Conservation (phyloP, 148 eudicot genomes). For the Rhododendron griersonianum region DNA sequence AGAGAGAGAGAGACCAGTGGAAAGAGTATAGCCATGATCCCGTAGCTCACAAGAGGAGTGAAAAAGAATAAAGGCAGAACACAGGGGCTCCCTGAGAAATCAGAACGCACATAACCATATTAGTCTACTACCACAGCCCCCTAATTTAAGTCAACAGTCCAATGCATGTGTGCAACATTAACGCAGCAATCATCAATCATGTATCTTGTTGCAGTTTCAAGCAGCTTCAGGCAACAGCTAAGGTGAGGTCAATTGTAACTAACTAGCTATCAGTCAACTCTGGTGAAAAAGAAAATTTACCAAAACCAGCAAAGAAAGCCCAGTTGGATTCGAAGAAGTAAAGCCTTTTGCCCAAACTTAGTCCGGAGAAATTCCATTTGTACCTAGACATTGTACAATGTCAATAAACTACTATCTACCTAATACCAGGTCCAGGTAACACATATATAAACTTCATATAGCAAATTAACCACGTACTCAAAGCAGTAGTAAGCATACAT, state of each 20-base stretch:
- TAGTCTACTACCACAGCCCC: background rate
- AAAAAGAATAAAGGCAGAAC: constrained; percentile 71
- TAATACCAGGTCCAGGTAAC: background rate
- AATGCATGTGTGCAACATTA: background rate
- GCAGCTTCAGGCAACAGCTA: background rate
- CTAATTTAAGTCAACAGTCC: background rate
- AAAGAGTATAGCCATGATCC: constrained; percentile 83
- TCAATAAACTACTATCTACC: constrained; percentile 12
- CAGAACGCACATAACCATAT: background rate
- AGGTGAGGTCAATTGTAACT: background rate
- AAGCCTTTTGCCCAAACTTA: constrained; percentile 78
- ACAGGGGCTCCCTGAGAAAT: constrained; percentile 81
- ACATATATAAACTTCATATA: background rate
- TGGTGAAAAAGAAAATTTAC: constrained; percentile 32
- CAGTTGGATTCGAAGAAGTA: constrained; percentile 96
- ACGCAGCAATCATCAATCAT: background rate
- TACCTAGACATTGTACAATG: constrained; percentile 46
- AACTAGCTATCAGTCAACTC: background rate
- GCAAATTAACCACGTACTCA: constrained; percentile 59
- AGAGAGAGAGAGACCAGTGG: constrained; percentile 72
- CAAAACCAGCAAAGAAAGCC: constrained; percentile 98
- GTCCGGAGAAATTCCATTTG: constrained; percentile 93
- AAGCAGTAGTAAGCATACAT: constrained; percentile 98
- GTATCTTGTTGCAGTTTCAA: background rate
- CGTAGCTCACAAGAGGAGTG: constrained; percentile 86